These are phyloP conservation scores for Capsicum pubescens DNA, from an alignment of 257 asterid species.

Conservation along the genomic window DNA sequence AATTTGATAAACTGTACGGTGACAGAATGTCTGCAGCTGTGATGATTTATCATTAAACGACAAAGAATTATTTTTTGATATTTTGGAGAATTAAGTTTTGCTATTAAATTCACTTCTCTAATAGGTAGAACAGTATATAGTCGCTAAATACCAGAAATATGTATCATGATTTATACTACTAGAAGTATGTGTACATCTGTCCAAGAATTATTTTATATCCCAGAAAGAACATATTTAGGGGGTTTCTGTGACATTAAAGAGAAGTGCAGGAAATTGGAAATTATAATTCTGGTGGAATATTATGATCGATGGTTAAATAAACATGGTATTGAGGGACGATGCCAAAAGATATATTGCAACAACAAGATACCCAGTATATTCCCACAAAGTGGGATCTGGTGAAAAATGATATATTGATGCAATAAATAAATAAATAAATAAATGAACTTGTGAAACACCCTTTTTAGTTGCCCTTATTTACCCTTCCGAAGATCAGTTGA, in stretches of 20 bases:
- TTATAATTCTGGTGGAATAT: constrained; percentile 10
- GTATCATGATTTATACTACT: background rate
- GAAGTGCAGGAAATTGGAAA: background rate
- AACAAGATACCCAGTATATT: no score
- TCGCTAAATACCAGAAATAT: background rate
- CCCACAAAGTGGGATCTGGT: no score
- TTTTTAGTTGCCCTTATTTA: constrained; percentile 6
- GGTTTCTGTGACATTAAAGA: constrained; percentile 17
- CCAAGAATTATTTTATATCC: background rate
- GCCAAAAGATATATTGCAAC: background rate
- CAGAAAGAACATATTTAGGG: constrained; percentile 3
- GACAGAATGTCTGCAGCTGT: constrained; percentile 3
- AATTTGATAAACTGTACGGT: background rate
- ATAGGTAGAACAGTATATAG: background rate
- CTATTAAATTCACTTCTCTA: background rate
- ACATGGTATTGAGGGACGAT: background rate
- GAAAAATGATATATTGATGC: no score
- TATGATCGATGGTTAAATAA: background rate
- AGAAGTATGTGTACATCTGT: background rate
- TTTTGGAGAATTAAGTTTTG: background rate
- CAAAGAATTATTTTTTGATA: background rate
- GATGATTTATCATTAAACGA: background rate
- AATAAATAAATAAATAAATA: no score
- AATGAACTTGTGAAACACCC: background rate
- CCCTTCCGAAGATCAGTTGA: background rate